Evolutionary conservation across 2,329 filamentous ascomycete species (phyloP), one percentile per base, ranked within the genome.

Genomic region (Colletotrichum melonis): DNA sequence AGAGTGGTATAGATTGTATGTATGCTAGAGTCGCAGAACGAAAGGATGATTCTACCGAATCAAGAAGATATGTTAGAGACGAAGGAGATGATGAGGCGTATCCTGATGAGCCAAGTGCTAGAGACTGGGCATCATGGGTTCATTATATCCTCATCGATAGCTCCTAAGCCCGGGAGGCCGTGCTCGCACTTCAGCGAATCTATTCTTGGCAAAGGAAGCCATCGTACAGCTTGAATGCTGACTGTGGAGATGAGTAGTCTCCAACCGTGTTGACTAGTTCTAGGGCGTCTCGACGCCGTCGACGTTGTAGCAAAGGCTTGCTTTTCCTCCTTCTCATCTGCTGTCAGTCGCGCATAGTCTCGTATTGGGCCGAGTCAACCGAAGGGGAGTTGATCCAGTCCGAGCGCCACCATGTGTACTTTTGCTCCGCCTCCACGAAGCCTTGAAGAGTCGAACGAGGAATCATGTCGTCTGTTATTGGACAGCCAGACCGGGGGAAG

Each of bases 61-160:
- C 60, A 49, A 9, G 56, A 70, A 49, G 8, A 60, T 62, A 46
- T 49, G 49, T 52, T 14, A 42, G 49, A 49, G 55, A 16, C 8
- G 42, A 49, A 35, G 4, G 59, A 66, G 26, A 32, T 49, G 28
- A 57, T 30, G 56, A 70, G 67, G 70, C 55, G 46, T 66, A 42
- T 65, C 42, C 24, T 62, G 70, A 46, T 63, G 59, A 49, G 19
- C 32, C 66, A 56, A 28, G 3, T 35, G 49, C 28, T 11, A 56
- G 46, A 42, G 7, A 16, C 19, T 24, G 26, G 67, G 56, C 67
- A 38, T 55, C 28, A 19, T 24, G 26, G 59, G 9, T 59, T 57
- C 67, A 73, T 73, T 73, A 73, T 73, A 73, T 65, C 52, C 28
- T 52, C 22, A 30, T 56, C 55, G 11, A 62, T 22, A 42, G 49